Evolutionary conservation across 495 filamentous ascomycete genomes (phyloP).

Genomic region (Astrocystis sublimbata): DNA sequence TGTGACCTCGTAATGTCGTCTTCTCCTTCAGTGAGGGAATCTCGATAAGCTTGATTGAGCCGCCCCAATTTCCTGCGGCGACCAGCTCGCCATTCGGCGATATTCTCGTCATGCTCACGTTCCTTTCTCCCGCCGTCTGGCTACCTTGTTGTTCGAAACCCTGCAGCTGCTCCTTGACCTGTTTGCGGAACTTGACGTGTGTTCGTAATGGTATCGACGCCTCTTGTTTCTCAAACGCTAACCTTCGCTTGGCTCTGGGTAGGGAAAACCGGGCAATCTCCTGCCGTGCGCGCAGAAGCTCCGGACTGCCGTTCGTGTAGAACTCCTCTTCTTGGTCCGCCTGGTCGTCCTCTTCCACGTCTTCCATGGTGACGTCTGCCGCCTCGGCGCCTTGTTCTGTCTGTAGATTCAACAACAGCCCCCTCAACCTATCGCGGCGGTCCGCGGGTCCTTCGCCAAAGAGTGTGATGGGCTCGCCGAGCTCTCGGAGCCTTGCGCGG

Average conservation of each 20-base stretch:
- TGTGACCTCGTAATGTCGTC: slow-evolving; percentile 74
- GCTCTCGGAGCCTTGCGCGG: slow-evolving; percentile 72
- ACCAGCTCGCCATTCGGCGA: slow-evolving; percentile 81
- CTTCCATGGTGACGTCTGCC: slow-evolving; percentile 60
- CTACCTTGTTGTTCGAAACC: slow-evolving; percentile 88
- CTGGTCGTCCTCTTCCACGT: slow-evolving; percentile 61
- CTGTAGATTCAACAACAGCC: slow-evolving; percentile 57
- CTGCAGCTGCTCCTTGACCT: slow-evolving; percentile 78
- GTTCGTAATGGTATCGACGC: slow-evolving; percentile 79
- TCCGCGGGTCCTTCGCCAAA: slow-evolving; percentile 92
- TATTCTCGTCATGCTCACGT: slow-evolving; percentile 87
- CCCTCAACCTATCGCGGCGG: slow-evolving; percentile 81
- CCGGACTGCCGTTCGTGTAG: slow-evolving; percentile 78
- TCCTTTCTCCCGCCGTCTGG: slow-evolving; percentile 87
- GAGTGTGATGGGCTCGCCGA: slow-evolving; percentile 89
- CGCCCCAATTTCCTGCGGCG: slow-evolving; percentile 89
- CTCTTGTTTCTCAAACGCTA: slow-evolving; percentile 75
- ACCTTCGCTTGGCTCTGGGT: slow-evolving; percentile 73
- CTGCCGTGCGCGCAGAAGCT: slow-evolving; percentile 74
- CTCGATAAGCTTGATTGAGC: slow-evolving; percentile 79
- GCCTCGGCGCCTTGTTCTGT: slow-evolving; percentile 64
- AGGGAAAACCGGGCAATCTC: slow-evolving; percentile 85
- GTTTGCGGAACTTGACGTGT: slow-evolving; percentile 87
- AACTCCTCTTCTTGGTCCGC: slow-evolving; percentile 91
- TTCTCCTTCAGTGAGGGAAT: slow-evolving; percentile 81